Evolutionary conservation across 805 yeast genomes (phyloP).

Genomic region (Suhomyces xylopsoci): DNA sequence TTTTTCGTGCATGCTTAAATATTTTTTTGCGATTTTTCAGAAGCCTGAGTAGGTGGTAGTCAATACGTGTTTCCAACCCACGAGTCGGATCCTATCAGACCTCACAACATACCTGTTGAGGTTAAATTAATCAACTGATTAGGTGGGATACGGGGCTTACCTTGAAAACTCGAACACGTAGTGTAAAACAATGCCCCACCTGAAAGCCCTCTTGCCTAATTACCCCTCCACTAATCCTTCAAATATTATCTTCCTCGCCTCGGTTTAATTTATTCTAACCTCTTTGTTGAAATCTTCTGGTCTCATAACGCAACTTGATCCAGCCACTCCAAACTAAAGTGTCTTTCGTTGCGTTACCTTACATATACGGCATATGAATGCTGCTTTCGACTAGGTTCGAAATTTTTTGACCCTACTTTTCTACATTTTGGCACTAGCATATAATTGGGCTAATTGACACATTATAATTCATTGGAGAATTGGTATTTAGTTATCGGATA

Average conservation of each 20-base stretch:
- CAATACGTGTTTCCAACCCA: background rate
- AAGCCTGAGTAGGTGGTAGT: conserved; percentile 1
- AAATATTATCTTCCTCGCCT: background rate
- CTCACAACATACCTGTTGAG: background rate
- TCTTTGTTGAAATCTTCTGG: background rate
- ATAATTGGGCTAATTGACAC: background rate
- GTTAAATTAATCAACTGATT: background rate
- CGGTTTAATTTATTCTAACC: background rate
- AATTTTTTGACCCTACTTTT: background rate
- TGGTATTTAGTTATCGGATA: background rate
- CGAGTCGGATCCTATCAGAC: background rate
- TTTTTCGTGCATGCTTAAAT: conserved; percentile 1
- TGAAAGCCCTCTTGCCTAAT: background rate
- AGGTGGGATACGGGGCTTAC: background rate
- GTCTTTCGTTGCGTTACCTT: background rate
- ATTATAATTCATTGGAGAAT: background rate
- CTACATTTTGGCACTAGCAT: background rate
- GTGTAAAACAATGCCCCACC: background rate
- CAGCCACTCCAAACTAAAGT: background rate
- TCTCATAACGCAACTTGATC: background rate
- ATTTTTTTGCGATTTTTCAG: conserved; percentile 1
- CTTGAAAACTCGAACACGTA: background rate
- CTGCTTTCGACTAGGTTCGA: background rate
- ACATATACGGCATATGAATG: background rate
- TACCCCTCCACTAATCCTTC: background rate